These are phyloP conservation scores for Microsporum canis DNA, from an alignment of 2,329 filamentous ascomycete genomes.

Conservation along the genomic window DNA sequence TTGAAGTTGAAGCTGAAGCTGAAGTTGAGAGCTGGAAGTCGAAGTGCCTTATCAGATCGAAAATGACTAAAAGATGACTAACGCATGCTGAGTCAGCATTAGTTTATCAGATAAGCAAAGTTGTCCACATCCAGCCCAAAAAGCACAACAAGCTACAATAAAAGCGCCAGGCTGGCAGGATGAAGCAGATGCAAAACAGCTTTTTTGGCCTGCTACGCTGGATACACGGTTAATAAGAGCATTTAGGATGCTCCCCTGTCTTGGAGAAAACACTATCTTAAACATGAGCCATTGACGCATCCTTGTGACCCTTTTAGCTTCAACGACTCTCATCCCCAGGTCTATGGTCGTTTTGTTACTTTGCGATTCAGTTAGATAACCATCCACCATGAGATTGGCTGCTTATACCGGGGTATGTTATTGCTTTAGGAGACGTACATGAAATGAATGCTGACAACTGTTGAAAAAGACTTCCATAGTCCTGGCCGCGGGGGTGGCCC, in stretches of 20 bases:
- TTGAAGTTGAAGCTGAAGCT: not conserved
- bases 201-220: not conserved
- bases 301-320: not conserved
- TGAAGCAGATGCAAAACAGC: not conserved
- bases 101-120: not conserved
- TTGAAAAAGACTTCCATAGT: constrained; percentile 58
- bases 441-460: not conserved
- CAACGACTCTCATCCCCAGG: not conserved
- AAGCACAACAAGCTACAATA: not conserved
- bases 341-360: not conserved
- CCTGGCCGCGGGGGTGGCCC: constrained; percentile 69
- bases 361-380: constrained; percentile 5
- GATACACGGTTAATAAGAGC: not conserved
- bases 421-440: not conserved
- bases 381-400: constrained; percentile 37
- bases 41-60: not conserved
- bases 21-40: not conserved
- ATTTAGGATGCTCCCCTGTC: not conserved
- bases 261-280: not conserved
- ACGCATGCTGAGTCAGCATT: not conserved
- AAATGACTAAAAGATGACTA: not conserved
- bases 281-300: not conserved
- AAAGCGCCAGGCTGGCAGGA: not conserved
- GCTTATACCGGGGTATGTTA: constrained; percentile 42
- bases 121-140: not conserved